phyloP scores from a whole-genome alignment of 495 filamentous ascomycete genomes.

The Podospora pseudocomata region DNA sequence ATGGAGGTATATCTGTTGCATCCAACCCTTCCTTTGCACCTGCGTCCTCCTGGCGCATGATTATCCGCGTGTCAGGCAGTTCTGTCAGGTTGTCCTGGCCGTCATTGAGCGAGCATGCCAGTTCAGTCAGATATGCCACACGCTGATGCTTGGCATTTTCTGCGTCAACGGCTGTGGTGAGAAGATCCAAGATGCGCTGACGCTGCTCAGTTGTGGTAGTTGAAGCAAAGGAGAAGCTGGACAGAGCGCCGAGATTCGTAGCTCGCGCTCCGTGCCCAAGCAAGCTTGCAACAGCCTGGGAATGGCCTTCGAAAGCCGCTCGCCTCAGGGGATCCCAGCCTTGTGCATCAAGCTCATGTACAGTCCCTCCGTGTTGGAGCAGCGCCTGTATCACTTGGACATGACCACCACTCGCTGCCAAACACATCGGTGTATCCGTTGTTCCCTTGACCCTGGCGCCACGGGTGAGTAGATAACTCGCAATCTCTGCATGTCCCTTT shows the following conservation, averaged over 20 bases:
- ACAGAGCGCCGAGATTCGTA: slow-evolving; percentile 3
- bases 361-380: too few species aligned
- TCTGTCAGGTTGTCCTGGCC: too few species aligned
- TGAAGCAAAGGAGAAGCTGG: slow-evolving; percentile 7
- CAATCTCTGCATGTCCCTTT: neutral
- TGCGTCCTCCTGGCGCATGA: too few species aligned
- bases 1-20: too few species aligned
- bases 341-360: too few species aligned
- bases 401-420: too few species aligned
- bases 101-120: too few species aligned
- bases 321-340: neutral
- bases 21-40: too few species aligned
- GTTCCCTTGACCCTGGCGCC: slow-evolving; percentile 1
- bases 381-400: too few species aligned
- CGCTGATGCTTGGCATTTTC: slow-evolving; percentile 10
- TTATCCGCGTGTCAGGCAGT: too few species aligned
- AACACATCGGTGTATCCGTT: neutral
- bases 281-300: slow-evolving; percentile 10
- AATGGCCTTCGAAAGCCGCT: slow-evolving; percentile 10
- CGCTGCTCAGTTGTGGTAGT: slow-evolving; percentile 4
- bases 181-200: slow-evolving; percentile 42
- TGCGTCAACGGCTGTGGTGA: slow-evolving; percentile 29
- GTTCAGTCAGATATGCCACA: neutral
- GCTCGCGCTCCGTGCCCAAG: slow-evolving; percentile 6
- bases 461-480: neutral